Percentiles rank a stretch among this genome's conserved stretches.
These are phyloP conservation scores for Bondarzewia mesenterica DNA, from an alignment of 1,284 basidiomycete genomes.

Conservation along the genomic window DNA sequence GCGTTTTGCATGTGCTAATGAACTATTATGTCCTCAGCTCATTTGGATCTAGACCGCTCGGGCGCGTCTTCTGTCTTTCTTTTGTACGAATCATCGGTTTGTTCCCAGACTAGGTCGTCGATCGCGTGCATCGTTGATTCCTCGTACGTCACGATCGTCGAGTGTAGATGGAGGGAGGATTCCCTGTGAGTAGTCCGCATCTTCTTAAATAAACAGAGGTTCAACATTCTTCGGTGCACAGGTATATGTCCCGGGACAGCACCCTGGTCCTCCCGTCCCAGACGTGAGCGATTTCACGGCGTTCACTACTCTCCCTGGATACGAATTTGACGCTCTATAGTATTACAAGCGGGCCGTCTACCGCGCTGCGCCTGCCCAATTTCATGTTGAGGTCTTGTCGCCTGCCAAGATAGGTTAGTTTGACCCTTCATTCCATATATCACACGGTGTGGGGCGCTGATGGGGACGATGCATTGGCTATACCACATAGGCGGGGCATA, in stretches of 20 bases:
- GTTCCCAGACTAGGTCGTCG: too few relatives aligned
- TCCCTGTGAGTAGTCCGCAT: not conserved
- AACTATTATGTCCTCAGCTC: too few relatives aligned
- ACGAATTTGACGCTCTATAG: conserved; percentile 17
- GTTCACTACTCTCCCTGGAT: not conserved
- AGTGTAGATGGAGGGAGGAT: not conserved
- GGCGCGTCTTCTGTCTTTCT: too few relatives aligned
- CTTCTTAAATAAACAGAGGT: not conserved
- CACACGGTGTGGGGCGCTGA: not conserved
- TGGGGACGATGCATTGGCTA: conserved; percentile 3
- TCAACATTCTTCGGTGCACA: not conserved
- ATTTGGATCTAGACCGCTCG: too few relatives aligned
- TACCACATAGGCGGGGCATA: conserved; percentile 36
- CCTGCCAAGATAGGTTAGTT: conserved; percentile 51
- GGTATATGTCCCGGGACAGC: not conserved
- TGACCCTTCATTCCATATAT: not conserved
- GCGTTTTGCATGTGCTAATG: too few relatives aligned
- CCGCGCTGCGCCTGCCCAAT: conserved; percentile 48
- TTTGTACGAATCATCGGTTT: too few relatives aligned
- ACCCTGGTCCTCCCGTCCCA: not conserved
- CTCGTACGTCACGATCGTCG: not conserved
- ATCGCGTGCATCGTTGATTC: not conserved
- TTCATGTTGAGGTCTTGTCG: conserved; percentile 46
- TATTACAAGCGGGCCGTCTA: conserved; percentile 53
- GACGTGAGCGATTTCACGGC: conserved; percentile 7